Evolutionary conservation across 2,329 filamentous ascomycete genomes (phyloP).

Genomic region (Calonectria pseudoreteaudii): DNA sequence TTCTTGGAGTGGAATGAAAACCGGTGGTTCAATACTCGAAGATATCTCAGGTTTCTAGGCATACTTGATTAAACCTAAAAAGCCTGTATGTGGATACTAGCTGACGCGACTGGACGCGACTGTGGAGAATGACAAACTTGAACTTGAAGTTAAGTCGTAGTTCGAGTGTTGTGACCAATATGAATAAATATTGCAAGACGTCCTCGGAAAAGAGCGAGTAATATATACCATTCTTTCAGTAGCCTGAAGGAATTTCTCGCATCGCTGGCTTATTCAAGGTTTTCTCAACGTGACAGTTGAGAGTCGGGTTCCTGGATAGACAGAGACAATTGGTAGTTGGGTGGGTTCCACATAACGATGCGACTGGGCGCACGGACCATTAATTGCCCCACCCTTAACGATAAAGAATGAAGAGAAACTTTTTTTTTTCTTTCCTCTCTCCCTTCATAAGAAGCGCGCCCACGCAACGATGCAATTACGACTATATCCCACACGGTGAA

Average conservation of each 20-base stretch:
- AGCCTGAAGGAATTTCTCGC: not conserved
- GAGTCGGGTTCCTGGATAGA: slow-evolving; percentile 33
- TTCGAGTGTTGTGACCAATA: too few species aligned
- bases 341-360: slow-evolving; percentile 31
- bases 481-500: slow-evolving; percentile 36
- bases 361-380: slow-evolving; percentile 40
- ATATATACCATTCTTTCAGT: not conserved
- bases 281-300: slow-evolving; percentile 19
- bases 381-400: slow-evolving; percentile 34
- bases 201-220: not conserved
- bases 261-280: not conserved
- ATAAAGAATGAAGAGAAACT: slow-evolving; percentile 43
- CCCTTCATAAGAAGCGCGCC: slow-evolving; percentile 38
- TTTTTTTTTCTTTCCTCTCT: slow-evolving; percentile 44
- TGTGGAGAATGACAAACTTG: not conserved
- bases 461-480: slow-evolving; percentile 42
- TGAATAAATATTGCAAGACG: not conserved
- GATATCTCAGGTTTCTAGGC: not conserved
- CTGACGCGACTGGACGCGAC: not conserved
- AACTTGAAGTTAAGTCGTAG: not conserved
- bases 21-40: not conserved
- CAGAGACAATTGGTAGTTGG: slow-evolving; percentile 27
- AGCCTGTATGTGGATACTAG: not conserved
- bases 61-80: not conserved
- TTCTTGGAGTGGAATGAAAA: not conserved